These are phyloP conservation scores for Metschnikowia borealis DNA, from an alignment of 805 yeast genomes.

Conservation along the genomic window DNA sequence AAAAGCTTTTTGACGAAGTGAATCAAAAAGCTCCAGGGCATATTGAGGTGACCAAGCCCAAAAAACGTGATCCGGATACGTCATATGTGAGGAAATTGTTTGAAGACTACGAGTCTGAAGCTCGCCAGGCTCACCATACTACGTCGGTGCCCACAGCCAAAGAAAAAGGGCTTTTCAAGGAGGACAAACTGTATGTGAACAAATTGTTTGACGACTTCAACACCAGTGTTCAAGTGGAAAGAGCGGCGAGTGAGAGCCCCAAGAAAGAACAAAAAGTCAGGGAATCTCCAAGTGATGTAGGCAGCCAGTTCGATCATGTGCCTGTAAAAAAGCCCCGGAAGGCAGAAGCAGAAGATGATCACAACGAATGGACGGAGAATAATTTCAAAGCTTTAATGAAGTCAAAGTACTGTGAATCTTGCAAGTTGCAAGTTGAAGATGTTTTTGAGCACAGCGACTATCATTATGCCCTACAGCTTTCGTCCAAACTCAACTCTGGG, in stretches of 20 bases:
- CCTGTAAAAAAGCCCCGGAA: background rate
- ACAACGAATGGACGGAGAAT: constrained; percentile 1
- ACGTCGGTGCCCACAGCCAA: background rate
- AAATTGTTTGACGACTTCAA: constrained; percentile 22
- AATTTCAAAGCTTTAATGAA: constrained; percentile 18
- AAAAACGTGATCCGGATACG: constrained; percentile 6
- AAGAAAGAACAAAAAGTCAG: constrained; percentile 3
- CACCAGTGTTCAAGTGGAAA: constrained; percentile 7
- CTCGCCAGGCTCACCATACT: background rate
- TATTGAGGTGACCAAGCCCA: constrained; percentile 4
- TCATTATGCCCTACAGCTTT: constrained; percentile 49
- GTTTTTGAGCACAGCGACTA: constrained; percentile 51
- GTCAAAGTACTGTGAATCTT: constrained; percentile 24
- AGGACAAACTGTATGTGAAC: constrained; percentile 27
- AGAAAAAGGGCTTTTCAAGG: constrained; percentile 11
- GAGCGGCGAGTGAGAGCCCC: constrained; percentile 8
- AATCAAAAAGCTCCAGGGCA: constrained; percentile 2
- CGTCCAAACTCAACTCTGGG: constrained; percentile 34
- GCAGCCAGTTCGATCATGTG: background rate
- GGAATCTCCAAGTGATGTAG: background rate
- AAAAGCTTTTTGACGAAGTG: constrained; percentile 14
- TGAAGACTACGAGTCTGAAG: constrained; percentile 18
- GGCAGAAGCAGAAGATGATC: background rate
- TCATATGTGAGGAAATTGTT: constrained; percentile 18
- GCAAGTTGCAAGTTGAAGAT: constrained; percentile 26